Conservation (phyloP, 768 basidiomycete species). For the Strobilomyces confusus region DNA sequence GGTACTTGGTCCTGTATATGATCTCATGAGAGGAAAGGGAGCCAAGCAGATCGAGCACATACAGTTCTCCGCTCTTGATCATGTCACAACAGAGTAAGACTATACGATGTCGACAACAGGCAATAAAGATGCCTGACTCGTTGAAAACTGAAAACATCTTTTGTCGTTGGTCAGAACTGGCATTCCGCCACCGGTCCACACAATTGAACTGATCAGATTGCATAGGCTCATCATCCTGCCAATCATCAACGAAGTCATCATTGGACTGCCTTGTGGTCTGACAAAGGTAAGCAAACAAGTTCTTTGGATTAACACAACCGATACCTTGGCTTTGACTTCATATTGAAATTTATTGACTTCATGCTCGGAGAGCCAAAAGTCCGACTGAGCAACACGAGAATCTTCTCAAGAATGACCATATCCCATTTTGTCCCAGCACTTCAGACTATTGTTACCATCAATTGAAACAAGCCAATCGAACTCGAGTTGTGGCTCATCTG, state of each 20-base stretch:
- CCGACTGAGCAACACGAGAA: background rate
- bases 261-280: no score
- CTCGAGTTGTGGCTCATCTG: background rate
- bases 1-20: background rate
- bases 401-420: background rate
- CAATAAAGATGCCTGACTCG: slow-evolving; percentile 1
- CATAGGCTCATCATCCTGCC: background rate
- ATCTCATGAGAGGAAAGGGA: background rate
- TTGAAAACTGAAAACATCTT: background rate
- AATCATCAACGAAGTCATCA: no score
- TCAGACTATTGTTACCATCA: slow-evolving; percentile 3
- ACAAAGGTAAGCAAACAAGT: no score
- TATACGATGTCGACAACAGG: slow-evolving; percentile 6
- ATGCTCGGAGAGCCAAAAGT: background rate
- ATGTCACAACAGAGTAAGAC: slow-evolving; percentile 7
- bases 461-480: slow-evolving; percentile 2
- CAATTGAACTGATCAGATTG: background rate
- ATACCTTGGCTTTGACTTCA: no score
- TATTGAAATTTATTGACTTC: background rate
- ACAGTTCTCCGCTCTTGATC: slow-evolving; percentile 17
- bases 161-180: background rate
- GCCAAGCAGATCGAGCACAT: background rate
- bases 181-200: background rate
- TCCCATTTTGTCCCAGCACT: background rate
- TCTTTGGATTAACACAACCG: no score